A percentile compares a stretch with the other conserved stretches of the same genome.
phyloP scores from a whole-genome alignment of 75 land plant genomes.

The Isoetes taiwanensis region DNA sequence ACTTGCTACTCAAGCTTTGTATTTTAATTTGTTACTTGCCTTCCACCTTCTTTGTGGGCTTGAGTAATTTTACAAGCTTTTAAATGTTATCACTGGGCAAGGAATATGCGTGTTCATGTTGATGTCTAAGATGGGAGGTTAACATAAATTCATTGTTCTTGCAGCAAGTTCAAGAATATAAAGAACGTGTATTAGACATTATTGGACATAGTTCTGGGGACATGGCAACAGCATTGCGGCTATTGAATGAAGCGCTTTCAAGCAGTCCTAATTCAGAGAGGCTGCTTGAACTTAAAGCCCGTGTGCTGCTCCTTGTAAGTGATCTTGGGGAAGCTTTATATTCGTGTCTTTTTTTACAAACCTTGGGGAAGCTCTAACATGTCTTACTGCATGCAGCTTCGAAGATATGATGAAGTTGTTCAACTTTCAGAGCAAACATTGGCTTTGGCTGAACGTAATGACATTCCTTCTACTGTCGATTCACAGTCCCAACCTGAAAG shows the following conservation, averaged over 20 bases:
- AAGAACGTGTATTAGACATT: slow-evolving; percentile 28
- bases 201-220: slow-evolving; percentile 24
- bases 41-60: background rate
- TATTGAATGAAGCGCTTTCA: slow-evolving; percentile 50
- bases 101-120: background rate
- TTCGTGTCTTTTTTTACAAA: too few relatives aligned
- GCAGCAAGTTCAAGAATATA: slow-evolving; percentile 49
- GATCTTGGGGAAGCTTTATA: background rate
- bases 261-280: slow-evolving; percentile 58
- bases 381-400: background rate
- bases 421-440: slow-evolving; percentile 20
- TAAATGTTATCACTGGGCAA: too few relatives aligned
- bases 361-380: background rate
- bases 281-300: slow-evolving; percentile 63
- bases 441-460: slow-evolving; percentile 16
- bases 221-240: slow-evolving; percentile 33
- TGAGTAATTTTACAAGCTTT: background rate
- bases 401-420: slow-evolving; percentile 12
- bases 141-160: background rate
- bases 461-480: background rate
- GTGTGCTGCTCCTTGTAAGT: slow-evolving; percentile 46
- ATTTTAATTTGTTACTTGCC: background rate
- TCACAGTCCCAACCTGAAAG: background rate
- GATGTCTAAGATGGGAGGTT: too few relatives aligned
- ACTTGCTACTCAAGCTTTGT: background rate